Evolutionary conservation across 129 eudicot genomes (phyloP), one percentile per base, ranked within the genome.

Genomic region (Gnaphalium uliginosum): DNA sequence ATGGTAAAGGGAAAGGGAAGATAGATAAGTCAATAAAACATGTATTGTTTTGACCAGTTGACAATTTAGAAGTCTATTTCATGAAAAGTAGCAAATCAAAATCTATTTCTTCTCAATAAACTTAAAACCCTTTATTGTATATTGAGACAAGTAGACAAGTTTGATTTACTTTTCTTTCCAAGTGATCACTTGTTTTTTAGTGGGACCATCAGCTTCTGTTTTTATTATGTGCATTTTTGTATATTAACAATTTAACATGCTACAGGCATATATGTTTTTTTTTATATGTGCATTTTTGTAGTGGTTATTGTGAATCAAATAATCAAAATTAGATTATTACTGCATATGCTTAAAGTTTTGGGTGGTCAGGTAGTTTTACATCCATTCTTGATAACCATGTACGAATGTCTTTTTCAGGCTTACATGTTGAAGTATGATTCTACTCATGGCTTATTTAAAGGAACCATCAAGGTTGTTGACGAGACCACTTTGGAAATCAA

Each of bases 371-470:
- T 62, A 4, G 0, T 75, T 29, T 51, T 26, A 29, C 51, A 46
- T 75, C 8, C 22, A 27, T 29, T 13, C 7, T n/a, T 15, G 33
- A 64, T 75, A 46, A 74, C 60, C 21, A 26, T 48, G 79, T 4
- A 58, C 27, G 48, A 39, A 26, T 35, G 4, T 22, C 5, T 6
- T n/a, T 32, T 56, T 46, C 87, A 94, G 99, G 97, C 99, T 74
- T 94, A 94, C 89, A 94, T 94, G 99, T 87, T 91, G 68, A 94
- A 91, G 76, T 94, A 94, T 81, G 99, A 94, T 79, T 94, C 99
- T 41, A 91, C 99, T 65, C 99, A 94, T 82, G 99, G 99, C 56
- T 75, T 85, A 33, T 94, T 78, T 72, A 84, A 76, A 27, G 99
- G 96, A 75, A 89, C 92, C 78, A 84, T 94, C 81, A 77, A 72